Base-by-base conservation (phyloP, 768 basidiomycete genomes). In the Saitozyma sp. region DNA sequence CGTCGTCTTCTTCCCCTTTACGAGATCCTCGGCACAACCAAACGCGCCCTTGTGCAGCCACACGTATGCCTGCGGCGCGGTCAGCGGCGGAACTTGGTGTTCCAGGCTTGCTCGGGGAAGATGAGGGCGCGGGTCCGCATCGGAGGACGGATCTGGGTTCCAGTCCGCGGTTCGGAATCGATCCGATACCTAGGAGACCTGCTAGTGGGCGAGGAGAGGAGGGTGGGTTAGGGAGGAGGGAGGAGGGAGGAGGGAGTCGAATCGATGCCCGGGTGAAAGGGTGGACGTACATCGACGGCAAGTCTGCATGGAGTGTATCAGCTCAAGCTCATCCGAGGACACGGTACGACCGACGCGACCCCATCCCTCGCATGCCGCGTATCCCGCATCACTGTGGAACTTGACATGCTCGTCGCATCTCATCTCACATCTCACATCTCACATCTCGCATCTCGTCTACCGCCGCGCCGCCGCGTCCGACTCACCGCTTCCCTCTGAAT, bases 21-120 rank as follows among this genome's bases (percentile, higher is more conserved):
- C 93, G 50, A 99, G 80, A 64, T 97, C 92, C 10, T 89, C 86
- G 51, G 95, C 89, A 81, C 96, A 99, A 0, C 89, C 84, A 76
- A 90, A 92, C 8, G 90, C 86, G 8, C 93, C 95, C 70, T 88
- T 76, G 59, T 82, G 80, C 2, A 81, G 71, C 80, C 80, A 82
- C 1, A 92, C 93, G 78, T 99, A 99, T 48, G 88, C 80, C 76
- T 80, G 37, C 29, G 29, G 29, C 29, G 29, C 29, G 29, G 5
- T 29, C 29, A 37, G 17, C 20, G 43, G 9, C 48, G 10, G 6
- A 6, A 53, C 14, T 9, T 19, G 39, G 59, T n/a, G 19, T 16
- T 52, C 48, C 19, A 42, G 29, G 29, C 29, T 29, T 40, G 40
- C 13, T 3, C n/a, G n/a, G 20, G 29, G 29, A 38, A 51, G 13